Evolutionary conservation across 345 rosid species (phyloP), one percentile per base, ranked within the genome.

Genomic region (Sonneratia alba): DNA sequence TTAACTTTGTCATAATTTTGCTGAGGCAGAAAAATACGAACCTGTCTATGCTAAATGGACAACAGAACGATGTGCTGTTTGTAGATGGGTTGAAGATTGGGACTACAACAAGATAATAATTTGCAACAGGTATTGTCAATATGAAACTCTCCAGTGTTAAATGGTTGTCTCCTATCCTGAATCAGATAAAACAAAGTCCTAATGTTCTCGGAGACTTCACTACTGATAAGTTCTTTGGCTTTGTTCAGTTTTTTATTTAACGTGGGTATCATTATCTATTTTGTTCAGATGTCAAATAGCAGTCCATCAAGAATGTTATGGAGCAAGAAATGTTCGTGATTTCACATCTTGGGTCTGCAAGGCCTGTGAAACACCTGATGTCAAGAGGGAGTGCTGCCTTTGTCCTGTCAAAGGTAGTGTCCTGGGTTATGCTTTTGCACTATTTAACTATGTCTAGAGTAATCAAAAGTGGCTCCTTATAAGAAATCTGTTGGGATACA

Each of bases 81-180:
- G 99, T 77, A 85, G 99, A 90, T 95, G 99, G 99, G 97, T 92
- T 75, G 99, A 95, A 86, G 99, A 95, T 82, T 95, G 99, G 99
- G 99, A 95, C 84, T 90, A 92, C 85, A 95, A 95, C 87, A 95
- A 95, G 78, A 95, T 95, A 80, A 90, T 95, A 63, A 95, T 95
- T 73, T 95, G 99, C 85, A 95, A 87, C 82, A 90, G 98, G 99
- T 95, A 81, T 71, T 73, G 71, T 76, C 62, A 40, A 42, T 70
- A 36, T 32, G 73, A 34, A 70, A 19, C 6, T 9, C 24, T 38
- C 16, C 14, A 3, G 48, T 18, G 37, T 42, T 37, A 10, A 36
- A 37, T 15, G 34, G 34, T 18, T 32, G 4, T 34, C 10, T 6
- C 7, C 45, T 37, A 4, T 16, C 48, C 22, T 37, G 6, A 42